These are phyloP conservation scores for Alternaria brassicicola DNA, from an alignment of 2,329 filamentous ascomycete species.

Conservation along the genomic window DNA sequence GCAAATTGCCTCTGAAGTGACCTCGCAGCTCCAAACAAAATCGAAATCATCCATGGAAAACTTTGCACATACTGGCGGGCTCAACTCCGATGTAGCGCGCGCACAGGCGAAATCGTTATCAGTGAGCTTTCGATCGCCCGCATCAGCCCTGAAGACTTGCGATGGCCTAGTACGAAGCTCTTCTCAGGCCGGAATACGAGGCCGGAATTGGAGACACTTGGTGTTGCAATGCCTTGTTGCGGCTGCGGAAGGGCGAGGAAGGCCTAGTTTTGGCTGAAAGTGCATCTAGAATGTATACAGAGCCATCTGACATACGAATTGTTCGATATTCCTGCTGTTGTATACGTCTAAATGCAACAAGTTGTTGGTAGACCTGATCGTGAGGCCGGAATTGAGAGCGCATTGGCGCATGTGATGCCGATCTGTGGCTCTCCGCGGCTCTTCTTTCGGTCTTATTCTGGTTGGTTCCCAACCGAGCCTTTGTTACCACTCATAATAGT, in stretches of 20 bases:
- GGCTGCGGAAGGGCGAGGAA: neutral
- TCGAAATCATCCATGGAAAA: neutral
- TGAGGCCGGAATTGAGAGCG: constrained; percentile 5
- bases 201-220: constrained; percentile 6
- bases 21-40: neutral
- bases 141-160: neutral
- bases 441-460: constrained; percentile 8
- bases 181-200: neutral
- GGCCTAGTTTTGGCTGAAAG: neutral
- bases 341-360: neutral
- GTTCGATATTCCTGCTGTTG: neutral
- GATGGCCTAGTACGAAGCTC: neutral
- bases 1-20: neutral
- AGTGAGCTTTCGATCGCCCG: neutral
- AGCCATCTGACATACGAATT: neutral
- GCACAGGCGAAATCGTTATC: neutral
- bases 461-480: constrained; percentile 19
- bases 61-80: neutral
- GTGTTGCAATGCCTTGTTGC: neutral
- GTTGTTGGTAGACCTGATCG: neutral
- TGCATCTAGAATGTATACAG: too few species aligned
- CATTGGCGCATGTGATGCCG: constrained; percentile 2
- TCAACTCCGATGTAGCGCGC: neutral
- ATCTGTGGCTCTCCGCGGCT: constrained; percentile 14
- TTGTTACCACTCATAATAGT: neutral